Evolutionary conservation across 2,329 filamentous ascomycete genomes (phyloP).

Genomic region (Penicillium sp.): DNA sequence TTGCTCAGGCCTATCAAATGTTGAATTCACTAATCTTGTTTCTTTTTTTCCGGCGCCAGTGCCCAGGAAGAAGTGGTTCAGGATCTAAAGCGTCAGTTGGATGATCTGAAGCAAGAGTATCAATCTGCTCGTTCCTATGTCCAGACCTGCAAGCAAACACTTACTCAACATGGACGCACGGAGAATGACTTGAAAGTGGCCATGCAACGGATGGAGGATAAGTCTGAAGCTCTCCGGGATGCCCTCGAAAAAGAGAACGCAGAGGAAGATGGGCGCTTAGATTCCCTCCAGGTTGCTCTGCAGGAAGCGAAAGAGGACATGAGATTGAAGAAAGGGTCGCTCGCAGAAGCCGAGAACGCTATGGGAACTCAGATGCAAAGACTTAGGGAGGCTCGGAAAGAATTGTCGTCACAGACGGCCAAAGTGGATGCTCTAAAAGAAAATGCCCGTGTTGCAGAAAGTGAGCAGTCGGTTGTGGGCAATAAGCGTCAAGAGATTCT

Average conservation of each 20-base stretch:
- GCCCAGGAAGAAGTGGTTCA: constrained; percentile 50
- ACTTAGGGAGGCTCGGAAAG: constrained; percentile 39
- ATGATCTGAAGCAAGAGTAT: constrained; percentile 53
- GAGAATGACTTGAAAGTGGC: constrained; percentile 54
- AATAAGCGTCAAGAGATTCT: constrained; percentile 57
- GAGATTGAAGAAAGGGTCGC: constrained; percentile 45
- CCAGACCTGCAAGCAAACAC: constrained; percentile 51
- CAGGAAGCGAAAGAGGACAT: constrained; percentile 56
- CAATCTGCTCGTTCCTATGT: constrained; percentile 51
- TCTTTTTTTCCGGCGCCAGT: constrained; percentile 23
- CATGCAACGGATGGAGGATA: constrained; percentile 62
- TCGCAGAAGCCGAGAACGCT: constrained; percentile 50
- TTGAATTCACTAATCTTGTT: background rate
- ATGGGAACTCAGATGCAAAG: constrained; percentile 45
- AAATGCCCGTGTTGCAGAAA: constrained; percentile 57
- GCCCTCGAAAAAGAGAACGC: constrained; percentile 60
- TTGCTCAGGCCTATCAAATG: background rate
- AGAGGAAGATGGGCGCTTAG: constrained; percentile 67
- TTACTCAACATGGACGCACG: constrained; percentile 52
- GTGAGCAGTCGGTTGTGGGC: constrained; percentile 53
- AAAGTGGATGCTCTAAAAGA: constrained; percentile 38
- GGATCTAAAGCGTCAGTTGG: constrained; percentile 58
- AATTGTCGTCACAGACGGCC: constrained; percentile 33
- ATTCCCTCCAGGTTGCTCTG: constrained; percentile 60
- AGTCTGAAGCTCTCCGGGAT: constrained; percentile 66